Evolutionary conservation across 331 rosid genomes (phyloP), one percentile per base, ranked within the genome.

Genomic region (Pyracantha coccinea): DNA sequence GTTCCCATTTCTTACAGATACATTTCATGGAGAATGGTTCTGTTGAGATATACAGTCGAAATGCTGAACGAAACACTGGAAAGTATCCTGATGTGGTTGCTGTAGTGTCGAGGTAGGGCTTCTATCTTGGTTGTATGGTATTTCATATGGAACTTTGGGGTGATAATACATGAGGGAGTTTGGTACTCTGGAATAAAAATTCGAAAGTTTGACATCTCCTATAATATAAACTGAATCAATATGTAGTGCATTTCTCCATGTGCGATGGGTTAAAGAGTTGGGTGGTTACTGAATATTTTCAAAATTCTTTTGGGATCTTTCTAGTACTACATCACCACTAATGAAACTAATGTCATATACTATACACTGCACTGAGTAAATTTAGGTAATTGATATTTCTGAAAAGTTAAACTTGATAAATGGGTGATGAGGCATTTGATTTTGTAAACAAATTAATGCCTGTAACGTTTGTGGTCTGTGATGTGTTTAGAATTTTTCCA

Each of bases 31-130:
- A 87, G 55, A 71, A 89, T 81, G 96, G 91, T 73, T 78, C 83
- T 3, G 97, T 95, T 75, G 99, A 95, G 88, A 76, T 95, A 74
- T 92, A 92, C 81, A 95, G 99, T 81, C 88, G 99, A 89, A 86
- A 95, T 86, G 96, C 96, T 47, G 97, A 95, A 71, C 82, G 97
- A 78, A 95, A 89, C 79, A 95, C 97, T 50, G 97, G 88, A 73
- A 95, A 95, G 81, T 92, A 81, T 69, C 99, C 97, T 75, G 99
- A 95, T 77, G 93, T 95, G 83, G 88, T 83, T 60, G 84, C 82
- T 68, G 83, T 90, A 57, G 80, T 89, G 72, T 80, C 96, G 52
- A 90, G 97, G 98, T 94, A 66, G 71, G 45, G 66, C 66, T 74
- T 75, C 24, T 71, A 62, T 72, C 52, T 25, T 59, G 21, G 67